Percentiles rank a stretch among this genome's conserved stretches.
Evolutionary conservation across 2,329 filamentous ascomycete species (phyloP).

Genomic region (Alternaria longipes): DNA sequence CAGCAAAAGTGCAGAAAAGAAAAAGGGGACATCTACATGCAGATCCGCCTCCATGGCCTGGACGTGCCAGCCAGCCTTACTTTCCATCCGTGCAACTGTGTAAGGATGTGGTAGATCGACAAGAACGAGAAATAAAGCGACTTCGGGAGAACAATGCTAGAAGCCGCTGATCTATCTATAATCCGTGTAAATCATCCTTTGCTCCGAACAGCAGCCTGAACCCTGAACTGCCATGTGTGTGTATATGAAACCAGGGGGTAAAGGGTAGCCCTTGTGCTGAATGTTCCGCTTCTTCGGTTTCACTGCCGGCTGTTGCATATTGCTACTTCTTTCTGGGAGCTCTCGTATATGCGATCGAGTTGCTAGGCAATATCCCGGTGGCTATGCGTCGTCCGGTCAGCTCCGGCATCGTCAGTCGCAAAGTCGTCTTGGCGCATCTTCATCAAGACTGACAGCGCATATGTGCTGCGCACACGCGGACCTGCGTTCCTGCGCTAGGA

Average conservation of each 20-base stretch:
- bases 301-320: neutral
- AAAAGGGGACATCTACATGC: neutral
- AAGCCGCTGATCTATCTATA: neutral
- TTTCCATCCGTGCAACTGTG: neutral
- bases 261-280: neutral
- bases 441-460: neutral
- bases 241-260: neutral
- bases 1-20: neutral
- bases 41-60: neutral
- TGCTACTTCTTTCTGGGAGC: neutral
- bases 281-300: neutral
- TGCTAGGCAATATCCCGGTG: neutral
- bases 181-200: neutral
- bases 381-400: neutral
- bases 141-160: neutral
- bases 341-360: neutral
- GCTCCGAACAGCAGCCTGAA: neutral
- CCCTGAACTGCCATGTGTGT: neutral
- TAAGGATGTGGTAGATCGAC: neutral
- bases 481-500: neutral
- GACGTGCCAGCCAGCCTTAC: neutral
- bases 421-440: neutral
- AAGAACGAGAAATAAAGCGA: neutral
- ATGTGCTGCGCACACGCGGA: neutral
- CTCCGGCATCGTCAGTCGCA: neutral